Base-by-base conservation (phyloP, 345 rosid genomes). In the Salix koriyanagi region DNA sequence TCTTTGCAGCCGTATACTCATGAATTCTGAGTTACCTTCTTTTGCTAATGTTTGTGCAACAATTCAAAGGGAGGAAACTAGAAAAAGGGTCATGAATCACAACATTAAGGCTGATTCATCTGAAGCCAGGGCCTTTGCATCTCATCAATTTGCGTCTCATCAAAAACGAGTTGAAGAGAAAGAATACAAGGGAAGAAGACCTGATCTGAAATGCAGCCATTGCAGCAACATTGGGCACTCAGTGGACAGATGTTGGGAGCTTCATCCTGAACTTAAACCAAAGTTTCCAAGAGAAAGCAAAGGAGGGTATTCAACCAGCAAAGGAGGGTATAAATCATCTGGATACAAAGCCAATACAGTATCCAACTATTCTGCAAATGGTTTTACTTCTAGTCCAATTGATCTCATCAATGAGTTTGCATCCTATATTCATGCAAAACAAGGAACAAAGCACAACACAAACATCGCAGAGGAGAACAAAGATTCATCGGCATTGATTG, bases 41-140 rank as follows among this genome's bases (percentile, higher is more conserved):
- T 48, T 48, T 16, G 2, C 54, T 1, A 48, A 48, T 48, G 7
- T 15, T 1, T 15, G 54, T 48, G 21, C 21, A 4, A 48, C 54
- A 4, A 48, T 48, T 48, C 19, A 48, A 48, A 3, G 19, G 6
- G 54, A 48, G 54, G 19, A 48, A 48, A 15, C 54, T 1, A 4
- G 7, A 48, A 48, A 4, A 48, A 48, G 18, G 54, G 21, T 48
- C 4, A 48, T 48, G 7, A 48, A 48, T 13, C 5, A 1, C 1
- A 48, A 4, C 1, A 15, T 0, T 19, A 16, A 15, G 2, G 1
- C 1, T 1, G 21, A 48, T 15, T 4, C 0, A 4, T 48, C 54
- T 48, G 36, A 34, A 34, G 36, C 36, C 36, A 34, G 36, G 36
- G 36, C 36, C 0, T 34, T 34, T 34, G 36, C 6, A 34, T 34